Evolutionary conservation across 1,284 basidiomycete genomes (phyloP), one percentile per base, ranked within the genome.

Genomic region (Hemileia vastatrix): DNA sequence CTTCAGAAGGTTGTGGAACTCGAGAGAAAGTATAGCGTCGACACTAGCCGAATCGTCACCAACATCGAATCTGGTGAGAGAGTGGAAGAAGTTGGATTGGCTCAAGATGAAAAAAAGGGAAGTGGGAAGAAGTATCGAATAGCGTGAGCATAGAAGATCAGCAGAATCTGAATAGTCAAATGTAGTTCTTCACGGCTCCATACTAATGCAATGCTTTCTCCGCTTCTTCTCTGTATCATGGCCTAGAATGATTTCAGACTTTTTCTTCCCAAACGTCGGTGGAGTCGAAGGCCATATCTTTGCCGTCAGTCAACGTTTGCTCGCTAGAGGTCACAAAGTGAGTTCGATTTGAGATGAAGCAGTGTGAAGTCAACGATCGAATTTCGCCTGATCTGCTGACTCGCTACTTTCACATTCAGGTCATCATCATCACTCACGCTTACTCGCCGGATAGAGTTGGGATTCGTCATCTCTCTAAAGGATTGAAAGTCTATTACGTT

Each of bases 261-360:
- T 97, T 79, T 98, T 97, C 79, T 86, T 89, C 73, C 94, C 94
- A 0, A 83, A 85, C 66, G 86, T 95, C 2, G 94, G 94, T 21
- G 95, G 95, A 8, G 93, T 98, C 19, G 95, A 98, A 77, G 92
- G 85, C 66, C 92, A 96, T 76, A 93, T 97, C 56, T 95, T 90
- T 78, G 89, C 88, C 83, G 81, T 96, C 43, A 84, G 86, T 65
- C 84, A 86, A n/a, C 84, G 86, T 58, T 83, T 98, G 53, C 83
- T 92, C 57, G 80, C 81, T 40, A 81, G 83, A 32, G 91, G 93
- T 1, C 92, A 97, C 77, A 91, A 89, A 77, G 90, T 87, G 71
- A 57, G 77, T 66, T 18, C 55, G 15, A 9, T 31, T 23, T 13
- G 1, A 33, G 4, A 33, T 13, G 9, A 32, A 21, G 48, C 47